These are phyloP conservation scores for Entonaema liquescens DNA, from an alignment of 495 filamentous ascomycete genomes.

Conservation along the genomic window DNA sequence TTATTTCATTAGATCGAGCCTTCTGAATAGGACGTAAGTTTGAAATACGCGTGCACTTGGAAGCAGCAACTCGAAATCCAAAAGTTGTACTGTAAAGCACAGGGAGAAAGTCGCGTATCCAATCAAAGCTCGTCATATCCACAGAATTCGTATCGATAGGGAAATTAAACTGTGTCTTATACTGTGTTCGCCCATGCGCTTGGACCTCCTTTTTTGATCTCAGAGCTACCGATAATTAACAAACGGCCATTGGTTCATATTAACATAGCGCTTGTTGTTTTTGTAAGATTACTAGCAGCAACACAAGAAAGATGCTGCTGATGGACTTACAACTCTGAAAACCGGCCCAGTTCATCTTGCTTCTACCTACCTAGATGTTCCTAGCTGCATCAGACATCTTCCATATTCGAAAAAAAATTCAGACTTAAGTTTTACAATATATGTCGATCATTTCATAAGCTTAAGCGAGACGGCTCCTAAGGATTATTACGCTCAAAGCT, in stretches of 20 bases:
- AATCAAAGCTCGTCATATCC: constrained; percentile 16
- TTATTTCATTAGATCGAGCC: not conserved
- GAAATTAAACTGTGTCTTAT: constrained; percentile 13
- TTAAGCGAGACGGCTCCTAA: not conserved
- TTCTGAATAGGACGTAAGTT: not conserved
- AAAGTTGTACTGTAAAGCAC: not conserved
- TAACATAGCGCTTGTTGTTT: not conserved
- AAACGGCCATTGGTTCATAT: constrained; percentile 15
- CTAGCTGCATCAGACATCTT: not conserved
- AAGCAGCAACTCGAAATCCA: not conserved
- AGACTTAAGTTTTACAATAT: not conserved
- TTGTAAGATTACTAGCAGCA: not conserved
- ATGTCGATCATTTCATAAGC: not conserved
- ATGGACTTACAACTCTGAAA: not conserved
- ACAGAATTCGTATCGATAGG: not conserved
- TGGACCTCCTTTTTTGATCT: constrained; percentile 16
- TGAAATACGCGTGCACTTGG: not conserved
- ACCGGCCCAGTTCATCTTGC: not conserved
- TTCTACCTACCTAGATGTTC: not conserved
- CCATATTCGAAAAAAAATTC: not conserved
- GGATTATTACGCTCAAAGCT: constrained; percentile 1
- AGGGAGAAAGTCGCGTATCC: not conserved
- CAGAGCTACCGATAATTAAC: constrained; percentile 10
- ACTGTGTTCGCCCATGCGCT: constrained; percentile 31
- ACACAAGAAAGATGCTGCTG: no score